Evolutionary conservation across 2,329 filamentous ascomycete species (phyloP).

Genomic region (Ophiosphaerella narmari): DNA sequence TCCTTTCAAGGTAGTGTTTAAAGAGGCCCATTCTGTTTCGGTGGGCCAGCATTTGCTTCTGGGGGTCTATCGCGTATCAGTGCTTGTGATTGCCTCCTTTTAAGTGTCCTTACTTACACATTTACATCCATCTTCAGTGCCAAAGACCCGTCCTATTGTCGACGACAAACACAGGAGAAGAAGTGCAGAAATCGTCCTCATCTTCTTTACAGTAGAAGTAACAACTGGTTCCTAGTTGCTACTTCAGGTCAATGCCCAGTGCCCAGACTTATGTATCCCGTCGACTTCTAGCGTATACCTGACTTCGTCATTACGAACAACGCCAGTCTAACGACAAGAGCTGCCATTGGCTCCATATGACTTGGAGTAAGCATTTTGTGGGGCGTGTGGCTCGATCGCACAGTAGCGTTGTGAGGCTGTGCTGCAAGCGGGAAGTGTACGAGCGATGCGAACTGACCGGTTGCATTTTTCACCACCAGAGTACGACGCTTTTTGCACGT

Average conservation of each 20-base stretch:
- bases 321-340: too few species aligned
- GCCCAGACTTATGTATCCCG: too few species aligned
- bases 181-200: neutral
- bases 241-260: too few species aligned
- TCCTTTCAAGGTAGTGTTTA: constrained; percentile 29
- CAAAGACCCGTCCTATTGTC: neutral
- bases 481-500: too few species aligned
- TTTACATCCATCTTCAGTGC: constrained; percentile 17
- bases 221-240: too few species aligned
- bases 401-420: neutral
- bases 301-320: neutral
- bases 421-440: neutral
- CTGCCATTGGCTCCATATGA: neutral
- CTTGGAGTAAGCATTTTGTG: too few species aligned
- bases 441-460: constrained; percentile 8
- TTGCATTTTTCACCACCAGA: neutral
- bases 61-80: constrained; percentile 16
- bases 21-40: constrained; percentile 17
- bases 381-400: too few species aligned
- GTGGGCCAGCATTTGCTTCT: constrained; percentile 27
- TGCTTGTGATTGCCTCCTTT: neutral
- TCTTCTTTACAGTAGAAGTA: neutral
- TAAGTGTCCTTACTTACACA: constrained; percentile 19
- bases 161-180: constrained; percentile 2
- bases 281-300: too few species aligned